Conservation (phyloP, 2,329 filamentous ascomycete genomes). For the Neobulgaria alba region DNA sequence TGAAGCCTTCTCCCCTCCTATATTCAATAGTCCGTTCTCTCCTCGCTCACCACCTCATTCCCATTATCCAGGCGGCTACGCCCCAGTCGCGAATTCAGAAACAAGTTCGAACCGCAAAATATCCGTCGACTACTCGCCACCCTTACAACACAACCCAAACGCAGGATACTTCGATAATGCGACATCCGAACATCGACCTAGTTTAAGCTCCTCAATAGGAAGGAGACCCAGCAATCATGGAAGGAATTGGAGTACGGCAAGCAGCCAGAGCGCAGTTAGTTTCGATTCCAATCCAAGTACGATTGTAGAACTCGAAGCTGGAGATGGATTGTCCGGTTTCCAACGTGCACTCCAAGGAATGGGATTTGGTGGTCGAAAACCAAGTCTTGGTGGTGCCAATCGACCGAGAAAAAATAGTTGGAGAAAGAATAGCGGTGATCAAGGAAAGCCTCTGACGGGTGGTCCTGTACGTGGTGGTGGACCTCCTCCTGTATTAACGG, state of each 20-base stretch:
- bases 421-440: conserved; percentile 2
- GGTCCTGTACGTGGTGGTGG: not conserved
- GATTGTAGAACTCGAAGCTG: conserved; percentile 15
- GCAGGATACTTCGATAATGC: conserved; percentile 18
- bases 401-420: conserved; percentile 8
- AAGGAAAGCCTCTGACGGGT: conserved; percentile 2
- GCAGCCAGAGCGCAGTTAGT: conserved; percentile 15
- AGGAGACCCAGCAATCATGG: conserved; percentile 16
- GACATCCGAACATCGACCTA: conserved; percentile 11
- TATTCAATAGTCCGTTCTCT: conserved; percentile 14
- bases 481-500: conserved; percentile 2
- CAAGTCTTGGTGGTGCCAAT: too few species aligned
- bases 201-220: conserved; percentile 10
- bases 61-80: conserved; percentile 16
- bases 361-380: too few species aligned
- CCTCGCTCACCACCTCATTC: conserved; percentile 12
- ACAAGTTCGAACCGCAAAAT: conserved; percentile 9
- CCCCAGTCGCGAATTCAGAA: conserved; percentile 15
- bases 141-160: conserved; percentile 10
- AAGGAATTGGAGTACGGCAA: conserved; percentile 20
- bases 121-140: conserved; percentile 14
- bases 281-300: conserved; percentile 4
- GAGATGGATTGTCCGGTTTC: conserved; percentile 10
- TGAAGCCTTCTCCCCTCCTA: conserved; percentile 10
- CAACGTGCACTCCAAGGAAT: conserved; percentile 10